Conservation (phyloP, 768 basidiomycete genomes). For the Udeniomyces megalosporus region DNA sequence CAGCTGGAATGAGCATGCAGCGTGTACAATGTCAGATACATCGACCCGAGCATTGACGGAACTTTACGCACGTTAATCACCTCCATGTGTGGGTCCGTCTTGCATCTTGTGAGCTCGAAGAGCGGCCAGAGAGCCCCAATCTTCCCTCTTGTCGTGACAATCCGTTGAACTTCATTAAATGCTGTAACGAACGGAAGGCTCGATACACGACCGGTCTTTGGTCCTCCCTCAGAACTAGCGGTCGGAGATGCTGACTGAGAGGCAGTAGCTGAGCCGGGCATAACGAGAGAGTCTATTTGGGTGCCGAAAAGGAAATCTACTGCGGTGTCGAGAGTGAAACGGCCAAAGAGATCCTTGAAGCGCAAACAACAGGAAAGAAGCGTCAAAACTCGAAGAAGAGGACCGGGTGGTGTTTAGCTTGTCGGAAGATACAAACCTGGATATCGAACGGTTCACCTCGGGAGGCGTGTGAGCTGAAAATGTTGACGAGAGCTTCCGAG, state of each 20-base stretch:
- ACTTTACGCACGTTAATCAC: conserved; percentile 34
- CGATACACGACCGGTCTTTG: conserved; percentile 35
- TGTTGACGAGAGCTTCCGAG: conserved; percentile 34
- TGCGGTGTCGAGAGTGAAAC: conserved; percentile 54
- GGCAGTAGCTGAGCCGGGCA: not conserved
- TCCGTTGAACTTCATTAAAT: conserved; percentile 38
- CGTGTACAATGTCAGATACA: no score
- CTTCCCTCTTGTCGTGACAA: conserved; percentile 32
- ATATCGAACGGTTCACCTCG: conserved; percentile 42
- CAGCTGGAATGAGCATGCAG: no score
- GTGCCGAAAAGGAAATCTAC: conserved; percentile 58
- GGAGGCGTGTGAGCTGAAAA: conserved; percentile 33
- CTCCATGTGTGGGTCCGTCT: conserved; percentile 28
- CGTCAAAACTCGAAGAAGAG: no score
- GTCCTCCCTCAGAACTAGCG: conserved; percentile 18
- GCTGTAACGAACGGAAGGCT: conserved; percentile 43
- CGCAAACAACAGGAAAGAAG: not conserved
- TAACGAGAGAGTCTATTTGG: conserved; percentile 42
- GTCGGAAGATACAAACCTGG: conserved; percentile 33
- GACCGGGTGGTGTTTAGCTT: not conserved
- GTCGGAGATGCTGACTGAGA: conserved; percentile 20
- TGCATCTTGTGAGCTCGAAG: conserved; percentile 34
- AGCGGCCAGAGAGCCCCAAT: conserved; percentile 36
- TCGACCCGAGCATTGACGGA: not conserved
- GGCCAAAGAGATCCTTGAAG: conserved; percentile 46